These are phyloP conservation scores for Metarhizium guizhouense DNA, from an alignment of 2,329 filamentous ascomycete genomes.

Conservation along the genomic window DNA sequence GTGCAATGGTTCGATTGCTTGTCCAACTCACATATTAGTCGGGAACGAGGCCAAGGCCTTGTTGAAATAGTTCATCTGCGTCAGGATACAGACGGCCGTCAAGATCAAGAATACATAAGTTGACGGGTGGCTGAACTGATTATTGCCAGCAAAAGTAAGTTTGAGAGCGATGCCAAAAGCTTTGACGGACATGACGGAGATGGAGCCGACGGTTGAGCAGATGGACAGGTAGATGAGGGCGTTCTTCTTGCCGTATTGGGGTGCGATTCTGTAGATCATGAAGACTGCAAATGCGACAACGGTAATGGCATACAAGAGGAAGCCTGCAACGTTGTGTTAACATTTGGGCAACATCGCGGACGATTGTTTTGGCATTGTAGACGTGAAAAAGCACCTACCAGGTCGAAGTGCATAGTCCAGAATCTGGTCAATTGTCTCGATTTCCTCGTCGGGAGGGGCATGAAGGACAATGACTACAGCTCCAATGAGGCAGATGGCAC, in stretches of 20 bases:
- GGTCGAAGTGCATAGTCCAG: slow-evolving; percentile 83
- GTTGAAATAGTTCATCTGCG: slow-evolving; percentile 99
- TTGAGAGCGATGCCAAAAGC: slow-evolving; percentile 97
- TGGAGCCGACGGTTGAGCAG: slow-evolving; percentile 91
- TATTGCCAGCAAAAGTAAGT: slow-evolving; percentile 84
- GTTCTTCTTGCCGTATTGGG: slow-evolving; percentile 86
- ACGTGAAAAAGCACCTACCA: slow-evolving; percentile 45
- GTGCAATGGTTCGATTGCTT: neutral
- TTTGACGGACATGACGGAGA: slow-evolving; percentile 99
- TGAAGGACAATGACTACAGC: slow-evolving; percentile 97
- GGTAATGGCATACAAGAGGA: slow-evolving; percentile 73
- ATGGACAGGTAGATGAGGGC: slow-evolving; percentile 95
- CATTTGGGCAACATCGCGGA: neutral
- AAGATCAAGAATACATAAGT: slow-evolving; percentile 98
- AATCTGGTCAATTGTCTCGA: slow-evolving; percentile 86
- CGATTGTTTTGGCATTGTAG: neutral
- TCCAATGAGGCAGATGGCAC: slow-evolving; percentile 90
- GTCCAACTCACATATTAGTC: slow-evolving; percentile 75
- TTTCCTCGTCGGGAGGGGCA: slow-evolving; percentile 87
- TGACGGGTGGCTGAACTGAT: slow-evolving; percentile 89
- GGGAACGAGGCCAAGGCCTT: slow-evolving; percentile 95
- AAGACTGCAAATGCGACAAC: slow-evolving; percentile 78
- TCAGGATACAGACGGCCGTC: slow-evolving; percentile 85
- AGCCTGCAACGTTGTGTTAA: slow-evolving; percentile 46
- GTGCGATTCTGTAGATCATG: slow-evolving; percentile 95